Evolutionary conservation across 108 stramenopile genomes (phyloP), one percentile per base, ranked within the genome.

Genomic region (Skeletonema tropicum): DNA sequence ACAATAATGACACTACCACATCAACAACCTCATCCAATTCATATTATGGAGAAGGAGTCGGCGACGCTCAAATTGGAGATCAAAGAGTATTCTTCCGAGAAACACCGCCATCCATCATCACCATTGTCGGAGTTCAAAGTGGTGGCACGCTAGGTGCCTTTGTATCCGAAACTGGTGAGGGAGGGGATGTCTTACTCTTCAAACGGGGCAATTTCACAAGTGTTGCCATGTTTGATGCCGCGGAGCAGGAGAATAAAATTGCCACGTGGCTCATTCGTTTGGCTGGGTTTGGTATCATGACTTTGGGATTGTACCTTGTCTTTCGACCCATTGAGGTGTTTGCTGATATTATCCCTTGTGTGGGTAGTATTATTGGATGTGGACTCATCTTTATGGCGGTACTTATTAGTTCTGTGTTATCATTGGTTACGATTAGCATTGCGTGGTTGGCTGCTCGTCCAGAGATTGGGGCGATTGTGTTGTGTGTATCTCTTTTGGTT

Each of bases 301-400:
- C 59, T 29, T 31, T 80, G 3, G 72, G 68, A 30, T 55, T 85
- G 21, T 35, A 60, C 13, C 41, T 73, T 8, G 35, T 77, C 1
- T 41, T 80, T 33, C 59, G 79, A 33, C 84, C 84, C 13, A n/a
- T 85, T 21, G 55, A 57, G 29, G 67, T 68, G 5, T 33, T 68
- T 25, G 70, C 80, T 1, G 84, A 85, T 36, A 52, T 71, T 35
- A 68, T 85, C 8, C 84, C 84, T 3, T 73, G 70, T 31, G 57
- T 80, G 26, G 70, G 33, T 3, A 68, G 72, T 21, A 68, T 79
- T n/a, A 65, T 46, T 19, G 70, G 61, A 2, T 76, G 70, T 38
- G 48, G 68, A 12, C 29, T 76, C 13, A 69, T 36, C 8, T 63
- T 66, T 13, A 57, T 79, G 42, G 72, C 78, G 13, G 29, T 79